Conservation (phyloP, 1,139 yeast species). For the Yamadazyma friedrichii region DNA sequence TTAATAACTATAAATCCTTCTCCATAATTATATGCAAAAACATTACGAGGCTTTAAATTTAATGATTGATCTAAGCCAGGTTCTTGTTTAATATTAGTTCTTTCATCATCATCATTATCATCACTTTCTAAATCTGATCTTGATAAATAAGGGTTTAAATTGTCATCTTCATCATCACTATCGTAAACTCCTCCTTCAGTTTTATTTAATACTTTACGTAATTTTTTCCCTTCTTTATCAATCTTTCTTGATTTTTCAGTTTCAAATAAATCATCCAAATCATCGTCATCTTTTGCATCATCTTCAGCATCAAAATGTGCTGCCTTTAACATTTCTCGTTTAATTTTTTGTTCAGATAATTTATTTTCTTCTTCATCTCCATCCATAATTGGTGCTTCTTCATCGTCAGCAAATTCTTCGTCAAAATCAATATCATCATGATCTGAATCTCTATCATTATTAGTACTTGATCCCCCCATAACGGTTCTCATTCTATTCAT, state of each 20-base stretch:
- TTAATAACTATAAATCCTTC: conserved; percentile 68
- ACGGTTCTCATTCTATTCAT: conserved; percentile 57
- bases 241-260: conserved; percentile 65
- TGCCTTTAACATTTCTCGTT: conserved; percentile 86
- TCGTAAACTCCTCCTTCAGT: conserved; percentile 92
- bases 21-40: conserved; percentile 50
- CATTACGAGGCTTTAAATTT: conserved; percentile 25
- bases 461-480: conserved; percentile 46
- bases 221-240: conserved; percentile 87
- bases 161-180: conserved; percentile 73
- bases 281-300: conserved; percentile 54
- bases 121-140: conserved; percentile 67
- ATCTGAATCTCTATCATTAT: conserved; percentile 66
- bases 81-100: conserved; percentile 41
- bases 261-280: conserved; percentile 64
- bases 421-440: conserved; percentile 93
- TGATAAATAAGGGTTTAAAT: conserved; percentile 74
- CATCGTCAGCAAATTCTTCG: conserved; percentile 98
- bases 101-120: conserved; percentile 44
- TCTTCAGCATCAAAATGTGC: conserved; percentile 66
- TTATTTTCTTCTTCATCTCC: conserved; percentile 95
- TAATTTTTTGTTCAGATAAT: conserved; percentile 83
- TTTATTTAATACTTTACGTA: conserved; percentile 79
- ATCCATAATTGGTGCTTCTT: conserved; percentile 96
- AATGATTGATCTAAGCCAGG: conserved; percentile 18